Evolutionary conservation across 257 asterid species (phyloP).

Genomic region (Buddleja alternifolia): DNA sequence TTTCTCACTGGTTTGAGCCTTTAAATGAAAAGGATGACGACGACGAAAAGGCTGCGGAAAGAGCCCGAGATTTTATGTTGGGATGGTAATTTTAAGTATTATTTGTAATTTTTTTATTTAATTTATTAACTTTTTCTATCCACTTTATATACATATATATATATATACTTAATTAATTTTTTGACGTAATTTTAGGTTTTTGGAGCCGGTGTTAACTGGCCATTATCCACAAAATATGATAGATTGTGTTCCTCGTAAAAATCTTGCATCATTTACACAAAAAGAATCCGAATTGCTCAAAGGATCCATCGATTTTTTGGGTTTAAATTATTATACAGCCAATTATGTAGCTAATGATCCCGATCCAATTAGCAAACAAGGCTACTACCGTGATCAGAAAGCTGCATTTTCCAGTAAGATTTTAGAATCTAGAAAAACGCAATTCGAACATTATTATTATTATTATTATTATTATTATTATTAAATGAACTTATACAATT

Average conservation of each 20-base stretch:
- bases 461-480: no score
- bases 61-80: conserved; percentile 26
- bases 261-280: neutral
- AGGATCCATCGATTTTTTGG: conserved; percentile 37
- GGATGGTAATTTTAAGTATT: conserved; percentile 19
- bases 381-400: conserved; percentile 11
- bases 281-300: conserved; percentile 25
- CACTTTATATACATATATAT: no score
- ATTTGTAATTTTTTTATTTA: neutral
- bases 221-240: conserved; percentile 32
- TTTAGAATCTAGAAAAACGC: neutral
- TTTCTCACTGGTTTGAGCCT: conserved; percentile 39
- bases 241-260: neutral
- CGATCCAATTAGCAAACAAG: neutral
- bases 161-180: neutral
- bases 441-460: neutral
- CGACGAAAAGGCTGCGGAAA: neutral
- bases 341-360: conserved; percentile 22
- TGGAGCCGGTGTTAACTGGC: conserved; percentile 34
- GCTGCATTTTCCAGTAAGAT: conserved; percentile 6
- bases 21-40: neutral
- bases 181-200: conserved; percentile 29
- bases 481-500: neutral
- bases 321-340: conserved; percentile 39
- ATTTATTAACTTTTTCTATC: neutral